These are phyloP conservation scores for Durusdinium trenchii DNA, from an alignment of 73 alveolate genomes.

Conservation along the genomic window DNA sequence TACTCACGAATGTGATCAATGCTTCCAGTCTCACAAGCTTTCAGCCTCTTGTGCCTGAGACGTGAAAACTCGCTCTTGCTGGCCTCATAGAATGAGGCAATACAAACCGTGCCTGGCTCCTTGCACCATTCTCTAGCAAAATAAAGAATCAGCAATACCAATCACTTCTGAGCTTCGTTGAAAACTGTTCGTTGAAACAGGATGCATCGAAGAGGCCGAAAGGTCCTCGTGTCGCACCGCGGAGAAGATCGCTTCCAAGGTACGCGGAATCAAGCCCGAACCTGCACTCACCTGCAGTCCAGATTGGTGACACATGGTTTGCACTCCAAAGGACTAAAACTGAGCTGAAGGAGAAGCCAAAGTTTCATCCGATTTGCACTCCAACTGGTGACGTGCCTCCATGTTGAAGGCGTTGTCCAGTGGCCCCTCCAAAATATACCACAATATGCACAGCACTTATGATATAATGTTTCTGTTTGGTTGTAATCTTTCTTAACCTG, in stretches of 20 bases:
- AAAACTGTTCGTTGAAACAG: background rate
- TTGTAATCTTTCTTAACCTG: background rate
- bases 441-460: background rate
- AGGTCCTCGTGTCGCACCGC: slow-evolving; percentile 19
- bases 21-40: no score
- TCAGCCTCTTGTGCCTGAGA: background rate
- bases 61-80: background rate
- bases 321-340: background rate
- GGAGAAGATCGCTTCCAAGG: slow-evolving; percentile 63
- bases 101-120: slow-evolving; percentile 77
- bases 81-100: slow-evolving; percentile 94
- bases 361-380: background rate
- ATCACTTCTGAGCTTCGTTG: background rate
- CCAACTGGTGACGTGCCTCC: slow-evolving; percentile 10
- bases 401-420: slow-evolving; percentile 55
- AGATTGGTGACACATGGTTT: background rate
- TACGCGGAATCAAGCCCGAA: slow-evolving; percentile 85
- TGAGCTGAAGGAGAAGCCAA: background rate
- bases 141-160: background rate
- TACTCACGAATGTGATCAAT: no score
- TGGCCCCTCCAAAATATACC: background rate
- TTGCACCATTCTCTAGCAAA: background rate
- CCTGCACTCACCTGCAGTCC: slow-evolving; percentile 53
- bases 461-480: background rate
- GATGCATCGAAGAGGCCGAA: background rate